Conservation (phyloP, 371 early-diverging fungal genomes). For the Capniomyces stellatus region DNA sequence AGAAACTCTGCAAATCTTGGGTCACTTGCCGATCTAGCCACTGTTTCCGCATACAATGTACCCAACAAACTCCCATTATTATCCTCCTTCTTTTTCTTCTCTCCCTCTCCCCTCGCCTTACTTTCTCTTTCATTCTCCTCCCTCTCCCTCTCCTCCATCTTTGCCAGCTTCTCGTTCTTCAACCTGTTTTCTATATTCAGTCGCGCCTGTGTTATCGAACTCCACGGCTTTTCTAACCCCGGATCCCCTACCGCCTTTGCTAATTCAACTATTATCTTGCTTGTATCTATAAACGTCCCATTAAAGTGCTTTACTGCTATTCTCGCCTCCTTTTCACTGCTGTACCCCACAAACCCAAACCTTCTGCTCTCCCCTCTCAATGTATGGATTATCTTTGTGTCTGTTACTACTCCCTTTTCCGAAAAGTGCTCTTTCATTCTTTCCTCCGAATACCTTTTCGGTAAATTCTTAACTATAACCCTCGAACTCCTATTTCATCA, state of each 20-base stretch:
- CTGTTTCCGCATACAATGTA: conserved; percentile 36
- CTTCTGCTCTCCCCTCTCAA: conserved; percentile 62
- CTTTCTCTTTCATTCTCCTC: conserved; percentile 6
- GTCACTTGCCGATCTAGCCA: conserved; percentile 30
- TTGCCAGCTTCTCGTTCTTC: conserved; percentile 38
- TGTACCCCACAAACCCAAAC: conserved; percentile 86
- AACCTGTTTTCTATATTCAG: neutral
- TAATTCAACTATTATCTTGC: conserved; percentile 62
- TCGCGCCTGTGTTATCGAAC: conserved; percentile 38
- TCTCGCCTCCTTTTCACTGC: conserved; percentile 63
- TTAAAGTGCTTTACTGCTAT: conserved; percentile 70
- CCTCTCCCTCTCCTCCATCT: conserved; percentile 16
- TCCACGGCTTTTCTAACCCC: conserved; percentile 76
- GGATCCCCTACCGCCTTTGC: conserved; percentile 53
- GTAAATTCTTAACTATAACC: conserved; percentile 83
- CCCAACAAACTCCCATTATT: conserved; percentile 20
- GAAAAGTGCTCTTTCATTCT: conserved; percentile 75
- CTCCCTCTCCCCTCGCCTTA: conserved; percentile 10
- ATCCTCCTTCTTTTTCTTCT: conserved; percentile 11
- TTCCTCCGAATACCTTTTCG: conserved; percentile 66
- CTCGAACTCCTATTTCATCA: conserved; percentile 11
- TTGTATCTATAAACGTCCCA: conserved; percentile 79
- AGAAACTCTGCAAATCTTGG: conserved; percentile 73
- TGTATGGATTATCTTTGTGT: conserved; percentile 61
- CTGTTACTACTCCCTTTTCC: conserved; percentile 70